Conservation (phyloP, 78 protist genomes). For the Dictyostelium citrinum region DNA sequence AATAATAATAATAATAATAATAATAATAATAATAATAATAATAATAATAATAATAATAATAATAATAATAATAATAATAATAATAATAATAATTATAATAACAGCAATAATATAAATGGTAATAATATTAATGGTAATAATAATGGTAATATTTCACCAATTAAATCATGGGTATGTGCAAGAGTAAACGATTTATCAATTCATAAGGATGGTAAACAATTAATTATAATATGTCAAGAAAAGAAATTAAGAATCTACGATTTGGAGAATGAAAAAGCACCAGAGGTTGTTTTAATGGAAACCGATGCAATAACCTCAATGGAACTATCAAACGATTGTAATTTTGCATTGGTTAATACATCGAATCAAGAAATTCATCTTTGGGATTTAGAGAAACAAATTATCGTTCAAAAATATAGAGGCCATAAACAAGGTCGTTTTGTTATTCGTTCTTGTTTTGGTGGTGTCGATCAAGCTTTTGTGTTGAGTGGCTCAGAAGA, state of each 20-base stretch:
- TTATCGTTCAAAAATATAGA: conserved; percentile 64
- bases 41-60: background rate
- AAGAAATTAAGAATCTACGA: conserved; percentile 75
- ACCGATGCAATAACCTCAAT: conserved; percentile 65
- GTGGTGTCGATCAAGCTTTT: conserved; percentile 83
- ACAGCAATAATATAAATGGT: background rate
- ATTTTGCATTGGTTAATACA: conserved; percentile 17
- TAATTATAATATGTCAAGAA: conserved; percentile 80
- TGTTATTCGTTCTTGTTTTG: conserved; percentile 86
- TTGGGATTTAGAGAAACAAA: conserved; percentile 78
- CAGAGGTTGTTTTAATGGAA: conserved; percentile 49
- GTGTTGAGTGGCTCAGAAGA: conserved; percentile 85
- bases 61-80: background rate
- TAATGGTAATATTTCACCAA: background rate
- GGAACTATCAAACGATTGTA: conserved; percentile 66
- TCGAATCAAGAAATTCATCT: conserved; percentile 76
- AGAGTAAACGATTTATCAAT: conserved; percentile 81
- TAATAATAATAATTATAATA: background rate
- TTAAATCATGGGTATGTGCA: conserved; percentile 50
- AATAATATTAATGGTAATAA: background rate
- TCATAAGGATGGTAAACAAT: conserved; percentile 35
- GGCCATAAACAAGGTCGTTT: conserved; percentile 78
- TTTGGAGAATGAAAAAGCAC: conserved; percentile 18
- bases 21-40: background rate
- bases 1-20: too few species aligned